phyloP scores from a whole-genome alignment of 2,329 filamentous ascomycete species.

The Paracamarosporium sp. region DNA sequence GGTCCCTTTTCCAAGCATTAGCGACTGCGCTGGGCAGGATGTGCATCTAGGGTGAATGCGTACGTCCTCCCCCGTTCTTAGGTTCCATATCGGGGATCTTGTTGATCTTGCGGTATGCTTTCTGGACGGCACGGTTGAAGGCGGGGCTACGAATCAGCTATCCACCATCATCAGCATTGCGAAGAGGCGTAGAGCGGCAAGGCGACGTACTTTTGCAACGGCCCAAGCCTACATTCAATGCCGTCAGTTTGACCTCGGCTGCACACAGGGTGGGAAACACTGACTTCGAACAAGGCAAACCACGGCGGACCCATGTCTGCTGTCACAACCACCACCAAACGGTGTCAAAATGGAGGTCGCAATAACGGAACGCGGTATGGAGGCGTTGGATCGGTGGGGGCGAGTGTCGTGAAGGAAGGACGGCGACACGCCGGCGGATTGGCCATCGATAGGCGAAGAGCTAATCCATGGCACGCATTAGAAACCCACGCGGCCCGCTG shows the following conservation, averaged over 20 bases:
- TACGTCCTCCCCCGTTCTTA: slow-evolving; percentile 52
- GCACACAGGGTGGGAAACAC: slow-evolving; percentile 13
- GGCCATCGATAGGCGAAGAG: background rate
- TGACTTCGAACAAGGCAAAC: slow-evolving; percentile 42
- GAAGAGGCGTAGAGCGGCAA: background rate
- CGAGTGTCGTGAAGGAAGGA: slow-evolving; percentile 4
- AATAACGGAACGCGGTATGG: background rate
- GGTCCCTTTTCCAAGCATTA: slow-evolving; percentile 26
- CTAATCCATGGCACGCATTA: slow-evolving; percentile 1
- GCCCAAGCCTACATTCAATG: slow-evolving; percentile 45
- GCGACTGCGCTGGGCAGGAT: background rate
- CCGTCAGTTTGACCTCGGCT: slow-evolving; percentile 25
- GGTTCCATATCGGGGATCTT: slow-evolving; percentile 51
- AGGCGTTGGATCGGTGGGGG: slow-evolving; percentile 4
- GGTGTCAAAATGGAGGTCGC: background rate
- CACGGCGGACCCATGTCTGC: slow-evolving; percentile 34
- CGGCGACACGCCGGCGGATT: slow-evolving; percentile 4
- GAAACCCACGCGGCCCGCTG: slow-evolving; percentile 2
- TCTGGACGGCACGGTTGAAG: slow-evolving; percentile 62
- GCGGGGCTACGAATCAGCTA: slow-evolving; percentile 61
- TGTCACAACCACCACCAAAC: background rate
- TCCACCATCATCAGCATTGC: background rate
- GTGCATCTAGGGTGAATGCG: slow-evolving; percentile 44
- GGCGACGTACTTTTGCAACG: slow-evolving; percentile 39
- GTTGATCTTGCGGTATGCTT: slow-evolving; percentile 56